A percentile compares a stretch with the other conserved stretches of the same genome.
Evolutionary conservation across 169 alveolate species (phyloP).

Genomic region (Amoebophrya sp.): DNA sequence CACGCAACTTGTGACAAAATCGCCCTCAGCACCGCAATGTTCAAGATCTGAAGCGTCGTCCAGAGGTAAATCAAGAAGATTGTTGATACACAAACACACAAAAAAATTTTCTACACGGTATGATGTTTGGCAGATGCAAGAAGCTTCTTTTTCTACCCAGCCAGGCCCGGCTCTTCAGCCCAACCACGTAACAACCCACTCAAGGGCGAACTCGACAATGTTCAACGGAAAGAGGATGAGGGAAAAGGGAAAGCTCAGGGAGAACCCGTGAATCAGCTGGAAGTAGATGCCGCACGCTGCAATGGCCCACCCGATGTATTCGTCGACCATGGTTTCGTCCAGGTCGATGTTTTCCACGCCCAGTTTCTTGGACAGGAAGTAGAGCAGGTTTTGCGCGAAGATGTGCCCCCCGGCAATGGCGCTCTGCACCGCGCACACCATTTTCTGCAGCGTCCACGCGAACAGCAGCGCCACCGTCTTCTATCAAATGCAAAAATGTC

Average conservation of each 20-base stretch:
- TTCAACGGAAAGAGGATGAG: neutral
- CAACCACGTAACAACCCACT: neutral
- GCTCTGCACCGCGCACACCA: neutral
- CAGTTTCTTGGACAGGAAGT: neutral
- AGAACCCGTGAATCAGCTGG: neutral
- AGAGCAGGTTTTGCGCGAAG: neutral
- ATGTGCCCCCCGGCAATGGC: neutral
- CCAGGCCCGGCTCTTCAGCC: too few relatives aligned
- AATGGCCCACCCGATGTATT: neutral
- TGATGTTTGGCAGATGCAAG: too few relatives aligned
- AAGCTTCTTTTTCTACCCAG: too few relatives aligned
- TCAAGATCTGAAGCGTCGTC: too few relatives aligned
- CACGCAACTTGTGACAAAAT: too few relatives aligned
- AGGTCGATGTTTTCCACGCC: conserved; percentile 11
- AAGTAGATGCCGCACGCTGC: neutral
- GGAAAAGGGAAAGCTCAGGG: neutral
- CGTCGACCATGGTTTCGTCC: neutral
- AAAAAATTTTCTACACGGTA: too few relatives aligned
- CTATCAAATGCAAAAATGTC: too few relatives aligned
- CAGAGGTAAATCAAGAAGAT: too few relatives aligned
- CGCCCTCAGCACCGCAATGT: too few relatives aligned
- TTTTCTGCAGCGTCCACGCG: conserved; percentile 19
- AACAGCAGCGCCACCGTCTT: neutral
- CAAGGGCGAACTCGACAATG: neutral
- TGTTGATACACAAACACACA: too few relatives aligned